These are phyloP conservation scores for Dactylellina haptotyla DNA, from an alignment of 2,329 filamentous ascomycete species.

Conservation along the genomic window DNA sequence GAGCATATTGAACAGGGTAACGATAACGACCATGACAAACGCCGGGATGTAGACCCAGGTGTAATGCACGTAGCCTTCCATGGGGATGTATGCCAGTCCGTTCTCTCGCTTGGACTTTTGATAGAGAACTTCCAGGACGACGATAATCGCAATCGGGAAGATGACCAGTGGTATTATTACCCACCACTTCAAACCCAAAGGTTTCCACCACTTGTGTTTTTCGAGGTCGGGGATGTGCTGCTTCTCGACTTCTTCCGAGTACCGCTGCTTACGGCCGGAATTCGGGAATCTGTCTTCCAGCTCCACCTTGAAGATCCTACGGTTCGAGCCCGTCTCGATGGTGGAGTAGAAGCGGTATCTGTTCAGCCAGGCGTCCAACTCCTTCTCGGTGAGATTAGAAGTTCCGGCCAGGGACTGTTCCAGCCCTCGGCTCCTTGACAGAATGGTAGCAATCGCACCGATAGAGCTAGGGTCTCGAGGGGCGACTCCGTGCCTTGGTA, in stretches of 20 bases:
- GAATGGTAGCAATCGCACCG: conserved; percentile 50
- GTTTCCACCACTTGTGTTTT: conserved; percentile 42
- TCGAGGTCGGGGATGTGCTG: neutral
- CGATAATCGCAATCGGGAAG: conserved; percentile 44
- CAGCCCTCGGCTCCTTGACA: conserved; percentile 30
- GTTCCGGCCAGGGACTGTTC: conserved; percentile 47
- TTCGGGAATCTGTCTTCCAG: conserved; percentile 17
- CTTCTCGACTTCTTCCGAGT: conserved; percentile 16
- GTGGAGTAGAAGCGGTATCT: conserved; percentile 40
- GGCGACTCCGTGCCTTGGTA: conserved; percentile 36
- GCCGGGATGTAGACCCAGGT: conserved; percentile 53
- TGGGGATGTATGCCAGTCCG: conserved; percentile 39
- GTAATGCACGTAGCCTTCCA: conserved; percentile 49
- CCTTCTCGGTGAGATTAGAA: conserved; percentile 36
- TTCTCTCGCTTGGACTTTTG: conserved; percentile 36
- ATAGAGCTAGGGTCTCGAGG: conserved; percentile 47
- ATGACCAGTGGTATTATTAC: conserved; percentile 36
- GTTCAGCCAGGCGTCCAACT: conserved; percentile 39
- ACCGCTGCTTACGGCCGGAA: conserved; percentile 5
- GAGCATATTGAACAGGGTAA: conserved; percentile 49
- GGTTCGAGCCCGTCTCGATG: conserved; percentile 12
- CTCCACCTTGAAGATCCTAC: conserved; percentile 46
- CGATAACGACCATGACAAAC: conserved; percentile 41
- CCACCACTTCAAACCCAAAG: conserved; percentile 50
- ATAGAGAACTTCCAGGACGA: conserved; percentile 41